Percentiles rank a stretch among this genome's conserved stretches.
Conservation (phyloP, 345 rosid species). For the Brassica napus region Da-Ae NC_063439.1:26623501-26624000, state of each 20-base stretch:
- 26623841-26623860: slow-evolving; percentile 36
- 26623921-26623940: slow-evolving; percentile 45
- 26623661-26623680: slow-evolving; percentile 76
- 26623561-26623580: slow-evolving; percentile 43
- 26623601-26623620: not conserved
- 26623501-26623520: slow-evolving; percentile 31
- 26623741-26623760: not conserved
- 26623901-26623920: slow-evolving; percentile 45
- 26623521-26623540: not conserved
- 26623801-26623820: slow-evolving; percentile 47
- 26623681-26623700: slow-evolving; percentile 49
- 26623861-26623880: slow-evolving; percentile 40
- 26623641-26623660: slow-evolving; percentile 48
- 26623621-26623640: slow-evolving; percentile 43
- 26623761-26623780: slow-evolving; percentile 44
- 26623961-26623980: slow-evolving; percentile 51
- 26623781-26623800: slow-evolving; percentile 41
- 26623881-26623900: slow-evolving; percentile 64
- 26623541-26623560: slow-evolving; percentile 55
- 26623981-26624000: slow-evolving; percentile 71
- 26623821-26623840: slow-evolving; percentile 43
- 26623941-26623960: slow-evolving; percentile 42
- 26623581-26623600: slow-evolving; percentile 1
- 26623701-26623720: slow-evolving; percentile 54
- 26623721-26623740: slow-evolving; percentile 51